Evolutionary conservation across 2,329 filamentous ascomycete species (phyloP), one percentile per base, ranked within the genome.

Genomic region (Fusarium siculi): DNA sequence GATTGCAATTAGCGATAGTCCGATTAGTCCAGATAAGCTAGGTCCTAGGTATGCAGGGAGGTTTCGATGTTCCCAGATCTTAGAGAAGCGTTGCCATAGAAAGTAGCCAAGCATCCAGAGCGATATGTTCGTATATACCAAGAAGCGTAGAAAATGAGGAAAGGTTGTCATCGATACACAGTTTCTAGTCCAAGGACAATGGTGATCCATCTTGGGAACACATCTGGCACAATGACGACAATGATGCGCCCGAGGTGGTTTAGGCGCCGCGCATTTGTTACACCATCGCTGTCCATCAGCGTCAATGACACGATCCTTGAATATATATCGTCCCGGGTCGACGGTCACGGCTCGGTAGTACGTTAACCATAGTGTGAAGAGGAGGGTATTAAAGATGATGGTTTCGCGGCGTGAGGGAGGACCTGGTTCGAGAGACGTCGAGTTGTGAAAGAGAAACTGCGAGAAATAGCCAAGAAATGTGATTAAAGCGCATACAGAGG

Each of bases 181-280:
- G 82, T 95, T 96, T 68, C 84, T 85, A 7, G 93, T 96, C 93
- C 93, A 96, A 6, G 93, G 93, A 79, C 93, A 96, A 83, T 97
- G 93, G 82, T 95, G 93, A 83, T 95, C 93, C 93, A 95, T 95
- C 82, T 90, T 92, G 42, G 92, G 92, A 54, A 95, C 89, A 81
- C 93, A 95, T 76, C 91, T 89, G 72, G 85, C 85, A 83, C 93
- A 97, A 74, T 89, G 88, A 71, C 91, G 91, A 83, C 94, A 97
- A 85, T 97, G 94, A 85, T 96, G 94, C 3, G 93, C 90, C 72
- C 94, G 86, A 2, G 92, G 90, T 4, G 94, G 93, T 78, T 96
- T 96, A 18, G 90, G 90, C 39, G 89, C 88, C 53, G 89, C 84
- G 81, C 94, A 97, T 81, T 93, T 94, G 73, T 88, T 89, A 83